A percentile compares a stretch with the other conserved stretches of the same genome.
Evolutionary conservation across 2,329 filamentous ascomycete species (phyloP).

Genomic region (Plenodomus biglobosus): DNA sequence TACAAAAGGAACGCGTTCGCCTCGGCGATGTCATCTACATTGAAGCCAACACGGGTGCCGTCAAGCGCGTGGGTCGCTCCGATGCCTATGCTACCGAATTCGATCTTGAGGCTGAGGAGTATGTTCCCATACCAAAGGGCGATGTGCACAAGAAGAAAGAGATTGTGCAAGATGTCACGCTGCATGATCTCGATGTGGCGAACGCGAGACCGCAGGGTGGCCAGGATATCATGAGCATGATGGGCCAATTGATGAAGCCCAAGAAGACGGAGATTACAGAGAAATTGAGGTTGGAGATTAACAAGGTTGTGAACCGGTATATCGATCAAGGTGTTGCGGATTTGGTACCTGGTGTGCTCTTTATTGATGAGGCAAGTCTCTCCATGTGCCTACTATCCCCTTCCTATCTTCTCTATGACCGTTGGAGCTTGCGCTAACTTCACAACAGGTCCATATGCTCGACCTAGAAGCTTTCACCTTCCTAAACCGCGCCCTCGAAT

Average conservation of each 20-base stretch:
- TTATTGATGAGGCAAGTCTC: constrained; percentile 86
- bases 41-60: constrained; percentile 96
- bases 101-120: constrained; percentile 97
- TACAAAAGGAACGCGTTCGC: constrained; percentile 95
- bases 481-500: constrained; percentile 96
- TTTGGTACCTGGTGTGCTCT: constrained; percentile 94
- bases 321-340: constrained; percentile 98
- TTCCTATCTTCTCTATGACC: not conserved
- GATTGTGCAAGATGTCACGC: constrained; percentile 96
- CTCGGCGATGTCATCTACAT: constrained; percentile 99
- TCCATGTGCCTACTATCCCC: not conserved
- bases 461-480: constrained; percentile 99
- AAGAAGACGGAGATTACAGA: constrained; percentile 99
- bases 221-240: constrained; percentile 99
- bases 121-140: constrained; percentile 97
- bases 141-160: constrained; percentile 99
- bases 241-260: constrained; percentile 99
- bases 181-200: constrained; percentile 94
- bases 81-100: constrained; percentile 99
- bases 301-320: constrained; percentile 98
- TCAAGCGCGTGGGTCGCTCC: constrained; percentile 93
- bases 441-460: constrained; percentile 89
- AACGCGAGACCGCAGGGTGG: constrained; percentile 94
- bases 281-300: constrained; percentile 92
- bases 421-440: too few relatives aligned